Evolutionary conservation across 1,284 basidiomycete species (phyloP), one percentile per base, ranked within the genome.

Genomic region (Ustilago crameri): DNA sequence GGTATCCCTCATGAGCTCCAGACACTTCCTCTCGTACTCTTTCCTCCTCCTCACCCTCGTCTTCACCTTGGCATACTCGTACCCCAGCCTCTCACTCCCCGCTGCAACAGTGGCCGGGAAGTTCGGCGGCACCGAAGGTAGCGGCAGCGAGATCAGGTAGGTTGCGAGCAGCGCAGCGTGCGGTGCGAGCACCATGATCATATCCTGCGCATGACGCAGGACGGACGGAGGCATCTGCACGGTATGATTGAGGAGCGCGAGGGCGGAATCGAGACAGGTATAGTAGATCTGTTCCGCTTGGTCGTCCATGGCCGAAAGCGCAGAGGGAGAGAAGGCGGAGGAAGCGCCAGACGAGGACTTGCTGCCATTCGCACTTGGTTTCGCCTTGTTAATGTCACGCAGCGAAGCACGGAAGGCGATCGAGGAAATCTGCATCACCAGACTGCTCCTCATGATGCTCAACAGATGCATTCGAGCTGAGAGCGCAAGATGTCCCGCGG

Each of bases 121-220:
- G 20, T 53, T 48, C 5, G 56, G 56, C 9, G 69, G 63, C 15
- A 67, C 32, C 15, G 58, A 57, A 0, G 65, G 70, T 12, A 64
- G 43, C 2, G 70, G 70, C 1, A 67, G 41, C 10, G 70, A 68
- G 41, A 68, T 64, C 24, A 75, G 58, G 27, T 75, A 75, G n/a
- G 69, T 68, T 3, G 63, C 69, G 1, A 75, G 57, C 23, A 75
- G 48, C 9, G 73, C 69, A 14, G 73, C 73, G 50, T 75, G 73
- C 14, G 69, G 63, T 3, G 68, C 60, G 38, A 75, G 66, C 3
- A 75, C 64, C 60, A 75, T 65, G 52, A 72, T 55, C 65, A 71
- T 66, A 41, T 75, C 73, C 48, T 72, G 73, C 17, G 69, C 65
- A 50, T 75, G 73, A 5, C 65, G 58, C 0, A 75, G 56, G 20